Percentiles rank a stretch among this genome's conserved stretches.
phyloP scores from a whole-genome alignment of 352 stramenopile genomes.

The Pythium guiyangense region DNA sequence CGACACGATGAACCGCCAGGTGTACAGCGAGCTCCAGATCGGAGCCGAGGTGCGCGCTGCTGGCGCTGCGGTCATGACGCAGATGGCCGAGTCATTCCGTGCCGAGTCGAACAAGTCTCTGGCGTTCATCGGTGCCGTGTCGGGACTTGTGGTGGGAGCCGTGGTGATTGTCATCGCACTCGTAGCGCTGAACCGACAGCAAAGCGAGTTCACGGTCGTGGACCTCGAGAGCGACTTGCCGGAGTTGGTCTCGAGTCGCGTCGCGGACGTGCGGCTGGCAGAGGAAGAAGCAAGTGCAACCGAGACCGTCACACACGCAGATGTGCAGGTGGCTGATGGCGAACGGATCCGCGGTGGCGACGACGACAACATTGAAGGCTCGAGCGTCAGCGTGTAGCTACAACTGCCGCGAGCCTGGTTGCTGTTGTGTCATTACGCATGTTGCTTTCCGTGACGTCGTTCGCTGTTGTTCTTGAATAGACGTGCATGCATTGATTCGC shows the following conservation, averaged over 20 bases:
- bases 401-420: too few relatives aligned
- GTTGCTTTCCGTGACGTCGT: too few relatives aligned
- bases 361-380: too few relatives aligned
- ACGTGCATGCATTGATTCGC: too few relatives aligned
- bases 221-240: conserved; percentile 12
- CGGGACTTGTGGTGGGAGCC: conserved; percentile 12
- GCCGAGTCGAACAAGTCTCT: conserved; percentile 11
- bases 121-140: conserved; percentile 7
- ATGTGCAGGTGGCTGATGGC: too few relatives aligned
- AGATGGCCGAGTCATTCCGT: conserved; percentile 17
- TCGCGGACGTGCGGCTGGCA: neutral
- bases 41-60: conserved; percentile 5
- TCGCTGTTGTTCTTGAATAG: too few relatives aligned
- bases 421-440: too few relatives aligned
- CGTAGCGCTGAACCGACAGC: conserved; percentile 14
- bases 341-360: too few relatives aligned
- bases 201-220: conserved; percentile 6
- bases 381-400: too few relatives aligned
- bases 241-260: conserved; percentile 12
- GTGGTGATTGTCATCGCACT: conserved; percentile 16
- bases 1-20: conserved; percentile 6
- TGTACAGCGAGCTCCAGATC: conserved; percentile 4
- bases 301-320: neutral
- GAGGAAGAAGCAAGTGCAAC: conserved; percentile 1
- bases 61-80: conserved; percentile 9